Evolutionary conservation across 371 early-diverging fungal species (phyloP).

Genomic region (Phascolomyces articulosus): DNA sequence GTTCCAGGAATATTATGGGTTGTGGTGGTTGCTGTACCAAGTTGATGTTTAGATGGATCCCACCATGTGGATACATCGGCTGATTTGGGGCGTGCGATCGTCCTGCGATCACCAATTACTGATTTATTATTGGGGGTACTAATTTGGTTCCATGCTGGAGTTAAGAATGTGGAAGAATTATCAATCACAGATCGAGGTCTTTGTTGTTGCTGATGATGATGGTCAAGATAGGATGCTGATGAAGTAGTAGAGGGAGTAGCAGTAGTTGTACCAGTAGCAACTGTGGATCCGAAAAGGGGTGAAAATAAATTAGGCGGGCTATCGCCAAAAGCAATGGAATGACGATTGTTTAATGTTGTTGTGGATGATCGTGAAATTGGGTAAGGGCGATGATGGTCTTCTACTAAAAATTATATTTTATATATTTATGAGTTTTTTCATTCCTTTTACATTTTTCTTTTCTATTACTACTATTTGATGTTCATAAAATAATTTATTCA

Average conservation of each 20-base stretch:
- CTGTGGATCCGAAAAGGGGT: not conserved
- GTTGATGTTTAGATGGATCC: conserved; percentile 18
- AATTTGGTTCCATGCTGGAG: conserved; percentile 13
- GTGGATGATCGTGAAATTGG: not conserved
- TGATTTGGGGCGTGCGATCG: conserved; percentile 57
- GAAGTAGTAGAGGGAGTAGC: not conserved
- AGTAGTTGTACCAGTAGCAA: too few species aligned
- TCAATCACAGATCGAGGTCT: conserved; percentile 56
- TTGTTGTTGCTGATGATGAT: not conserved
- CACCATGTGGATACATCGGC: conserved; percentile 53
- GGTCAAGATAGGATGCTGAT: not conserved
- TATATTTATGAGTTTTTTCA: too few species aligned
- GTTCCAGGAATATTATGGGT: conserved; percentile 43
- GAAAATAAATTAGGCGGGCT: conserved; percentile 3
- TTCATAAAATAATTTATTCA: not conserved
- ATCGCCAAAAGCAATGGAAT: conserved; percentile 3
- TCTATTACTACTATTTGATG: not conserved
- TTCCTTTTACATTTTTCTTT: not conserved
- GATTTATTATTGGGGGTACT: not conserved
- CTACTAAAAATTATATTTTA: too few species aligned
- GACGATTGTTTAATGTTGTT: not conserved
- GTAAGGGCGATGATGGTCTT: not conserved
- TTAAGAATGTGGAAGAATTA: conserved; percentile 29
- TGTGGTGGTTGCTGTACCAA: not conserved
- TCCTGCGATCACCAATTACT: conserved; percentile 4